Conservation (phyloP, 2,329 filamentous ascomycete species). For the Dendrostoma leiphaemia region DNA sequence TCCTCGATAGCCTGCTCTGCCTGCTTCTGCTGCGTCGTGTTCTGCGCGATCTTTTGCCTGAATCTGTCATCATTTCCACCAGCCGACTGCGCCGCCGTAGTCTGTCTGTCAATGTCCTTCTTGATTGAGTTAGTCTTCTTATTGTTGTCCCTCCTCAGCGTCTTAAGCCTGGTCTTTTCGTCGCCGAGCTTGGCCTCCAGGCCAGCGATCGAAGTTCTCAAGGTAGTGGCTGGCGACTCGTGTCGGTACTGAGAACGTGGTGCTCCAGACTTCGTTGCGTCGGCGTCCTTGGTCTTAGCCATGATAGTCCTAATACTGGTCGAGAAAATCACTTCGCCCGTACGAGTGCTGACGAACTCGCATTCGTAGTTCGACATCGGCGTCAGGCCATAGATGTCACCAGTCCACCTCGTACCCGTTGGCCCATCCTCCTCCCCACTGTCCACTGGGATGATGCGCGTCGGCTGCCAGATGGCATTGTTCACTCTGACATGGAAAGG, state of each 20-base stretch:
- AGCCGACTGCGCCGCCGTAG: constrained; percentile 63
- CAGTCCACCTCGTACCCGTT: constrained; percentile 61
- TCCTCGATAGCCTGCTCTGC: constrained; percentile 36
- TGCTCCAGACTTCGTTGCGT: constrained; percentile 35
- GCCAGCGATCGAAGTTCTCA: constrained; percentile 72
- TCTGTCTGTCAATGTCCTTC: constrained; percentile 71
- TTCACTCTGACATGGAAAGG: constrained; percentile 80
- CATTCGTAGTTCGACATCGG: constrained; percentile 75
- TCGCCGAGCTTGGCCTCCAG: constrained; percentile 70
- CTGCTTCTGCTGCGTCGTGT: constrained; percentile 70
- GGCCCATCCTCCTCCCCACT: constrained; percentile 32
- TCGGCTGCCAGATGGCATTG: constrained; percentile 76
- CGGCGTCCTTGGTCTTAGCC: constrained; percentile 42
- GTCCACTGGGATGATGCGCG: constrained; percentile 60
- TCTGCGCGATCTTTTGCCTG: constrained; percentile 72
- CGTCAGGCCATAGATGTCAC: constrained; percentile 67
- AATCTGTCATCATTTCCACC: constrained; percentile 75
- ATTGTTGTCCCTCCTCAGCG: constrained; percentile 72
- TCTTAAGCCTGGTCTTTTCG: constrained; percentile 67
- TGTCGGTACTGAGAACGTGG: constrained; percentile 64
- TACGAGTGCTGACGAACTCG: constrained; percentile 70
- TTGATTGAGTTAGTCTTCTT: constrained; percentile 63
- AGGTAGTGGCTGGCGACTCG: constrained; percentile 73
- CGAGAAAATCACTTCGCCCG: constrained; percentile 65
- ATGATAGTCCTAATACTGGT: constrained; percentile 67